Conservation (phyloP, 2,329 filamentous ascomycete genomes). For the Acephala macrosclerotiorum region DNA sequence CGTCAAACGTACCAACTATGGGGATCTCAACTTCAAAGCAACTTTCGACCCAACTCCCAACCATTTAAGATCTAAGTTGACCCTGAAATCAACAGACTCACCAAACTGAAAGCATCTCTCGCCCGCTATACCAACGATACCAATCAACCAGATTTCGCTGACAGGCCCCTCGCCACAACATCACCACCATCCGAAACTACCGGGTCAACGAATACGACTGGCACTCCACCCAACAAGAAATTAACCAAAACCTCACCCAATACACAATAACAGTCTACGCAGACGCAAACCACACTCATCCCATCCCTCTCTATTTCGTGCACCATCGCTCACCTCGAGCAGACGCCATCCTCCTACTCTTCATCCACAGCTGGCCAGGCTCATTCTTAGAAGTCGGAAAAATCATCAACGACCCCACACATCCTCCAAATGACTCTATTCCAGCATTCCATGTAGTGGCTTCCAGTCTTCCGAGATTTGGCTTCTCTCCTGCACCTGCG, state of each 20-base stretch:
- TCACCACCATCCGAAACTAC: neutral
- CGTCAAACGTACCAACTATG: too few species aligned
- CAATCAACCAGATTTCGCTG: too few species aligned
- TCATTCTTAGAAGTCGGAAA: constrained; percentile 48
- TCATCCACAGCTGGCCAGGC: constrained; percentile 53
- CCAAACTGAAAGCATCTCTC: too few species aligned
- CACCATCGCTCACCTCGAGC: constrained; percentile 38
- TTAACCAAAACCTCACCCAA: neutral
- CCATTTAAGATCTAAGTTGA: too few species aligned
- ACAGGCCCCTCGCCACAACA: too few species aligned
- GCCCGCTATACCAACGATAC: too few species aligned
- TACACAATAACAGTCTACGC: neutral
- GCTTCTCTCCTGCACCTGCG: constrained; percentile 47
- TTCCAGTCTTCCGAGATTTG: constrained; percentile 53
- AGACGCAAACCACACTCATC: neutral
- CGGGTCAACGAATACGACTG: neutral
- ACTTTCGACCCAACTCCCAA: too few species aligned
- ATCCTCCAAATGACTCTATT: constrained; percentile 29
- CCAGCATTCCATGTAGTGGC: constrained; percentile 55
- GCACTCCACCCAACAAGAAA: neutral
- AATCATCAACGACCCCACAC: constrained; percentile 44
- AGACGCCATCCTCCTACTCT: constrained; percentile 50
- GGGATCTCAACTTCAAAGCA: too few species aligned
- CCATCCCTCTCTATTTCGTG: constrained; percentile 42
- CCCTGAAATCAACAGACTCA: too few species aligned